A percentile compares a stretch with the other conserved stretches of the same genome.
Conservation (phyloP, 176 grass and related monocot species). For the Microstegium vimineum region DNA sequence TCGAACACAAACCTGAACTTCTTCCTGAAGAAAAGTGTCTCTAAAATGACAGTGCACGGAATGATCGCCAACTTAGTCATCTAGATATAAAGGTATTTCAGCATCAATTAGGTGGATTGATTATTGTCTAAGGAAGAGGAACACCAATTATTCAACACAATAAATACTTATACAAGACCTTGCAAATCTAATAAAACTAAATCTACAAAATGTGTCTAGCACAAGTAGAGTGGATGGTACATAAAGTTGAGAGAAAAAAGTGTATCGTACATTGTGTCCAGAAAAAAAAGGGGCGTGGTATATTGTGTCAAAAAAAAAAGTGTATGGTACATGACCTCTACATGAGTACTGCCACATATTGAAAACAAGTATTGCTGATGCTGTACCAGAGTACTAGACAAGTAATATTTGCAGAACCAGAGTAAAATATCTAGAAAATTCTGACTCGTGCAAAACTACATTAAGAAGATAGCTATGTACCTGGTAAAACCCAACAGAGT, state of each 20-base stretch:
- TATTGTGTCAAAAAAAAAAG: neutral
- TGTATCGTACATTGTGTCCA: neutral
- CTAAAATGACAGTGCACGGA: conserved; percentile 96
- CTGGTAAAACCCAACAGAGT: conserved; percentile 99
- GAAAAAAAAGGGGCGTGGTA: conserved; percentile 5
- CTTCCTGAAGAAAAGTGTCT: conserved; percentile 97
- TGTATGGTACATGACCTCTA: conserved; percentile 23
- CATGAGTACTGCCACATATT: neutral
- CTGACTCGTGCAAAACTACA: conserved; percentile 9
- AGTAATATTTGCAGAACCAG: neutral
- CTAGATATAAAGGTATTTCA: conserved; percentile 45
- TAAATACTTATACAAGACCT: conserved; percentile 31
- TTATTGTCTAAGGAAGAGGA: conserved; percentile 31
- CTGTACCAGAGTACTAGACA: conserved; percentile 15
- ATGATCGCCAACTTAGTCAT: conserved; percentile 99
- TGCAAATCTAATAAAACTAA: neutral
- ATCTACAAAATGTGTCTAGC: conserved; percentile 1
- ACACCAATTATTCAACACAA: conserved; percentile 28
- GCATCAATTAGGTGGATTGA: conserved; percentile 50
- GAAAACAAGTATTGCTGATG: conserved; percentile 19
- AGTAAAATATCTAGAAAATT: conserved; percentile 18
- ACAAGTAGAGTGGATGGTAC: neutral
- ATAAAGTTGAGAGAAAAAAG: neutral
- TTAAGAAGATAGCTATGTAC: conserved; percentile 32
- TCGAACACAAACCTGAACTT: conserved; percentile 82